Percentiles rank a stretch among this genome's conserved stretches.
Conservation (phyloP, 495 filamentous ascomycete species). For the Apodospora peruviana region DNA sequence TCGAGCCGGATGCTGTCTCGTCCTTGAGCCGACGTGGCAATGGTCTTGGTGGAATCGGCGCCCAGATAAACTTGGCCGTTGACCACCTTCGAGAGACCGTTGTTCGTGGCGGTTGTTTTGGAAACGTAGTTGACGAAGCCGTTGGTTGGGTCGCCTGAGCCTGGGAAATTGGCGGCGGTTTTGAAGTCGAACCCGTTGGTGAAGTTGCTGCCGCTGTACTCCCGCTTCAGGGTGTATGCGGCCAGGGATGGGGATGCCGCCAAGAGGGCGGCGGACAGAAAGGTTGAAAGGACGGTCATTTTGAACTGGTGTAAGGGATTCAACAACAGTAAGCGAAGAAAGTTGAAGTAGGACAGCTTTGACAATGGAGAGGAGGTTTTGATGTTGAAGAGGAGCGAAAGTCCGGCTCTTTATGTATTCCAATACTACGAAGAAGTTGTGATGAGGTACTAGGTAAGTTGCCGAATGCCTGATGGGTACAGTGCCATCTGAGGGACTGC, state of each 20-base stretch:
- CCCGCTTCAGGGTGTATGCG: constrained; percentile 8
- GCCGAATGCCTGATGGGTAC: too few species aligned
- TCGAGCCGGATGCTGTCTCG: constrained; percentile 61
- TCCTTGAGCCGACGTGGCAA: constrained; percentile 37
- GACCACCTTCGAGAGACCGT: constrained; percentile 43
- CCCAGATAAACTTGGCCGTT: constrained; percentile 42
- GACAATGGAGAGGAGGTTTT: too few species aligned
- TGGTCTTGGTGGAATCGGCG: constrained; percentile 32
- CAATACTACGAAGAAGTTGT: too few species aligned
- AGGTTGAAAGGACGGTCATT: constrained; percentile 1
- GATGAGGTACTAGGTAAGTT: too few species aligned
- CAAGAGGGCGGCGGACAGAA: background rate
- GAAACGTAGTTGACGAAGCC: constrained; percentile 57
- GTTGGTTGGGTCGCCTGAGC: constrained; percentile 49
- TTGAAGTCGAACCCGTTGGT: constrained; percentile 22
- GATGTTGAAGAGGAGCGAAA: too few species aligned
- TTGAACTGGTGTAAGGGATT: background rate
- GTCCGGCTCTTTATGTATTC: too few species aligned
- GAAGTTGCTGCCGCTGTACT: constrained; percentile 18
- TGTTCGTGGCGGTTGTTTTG: constrained; percentile 36
- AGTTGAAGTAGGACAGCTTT: too few species aligned
- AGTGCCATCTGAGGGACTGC: too few species aligned
- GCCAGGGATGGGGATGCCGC: background rate
- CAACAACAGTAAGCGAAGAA: too few species aligned
- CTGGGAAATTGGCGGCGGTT: constrained; percentile 1